A percentile compares a stretch with the other conserved stretches of the same genome.
Conservation (phyloP, 2,329 filamentous ascomycete genomes). For the Diaporthe humulicola region DNA sequence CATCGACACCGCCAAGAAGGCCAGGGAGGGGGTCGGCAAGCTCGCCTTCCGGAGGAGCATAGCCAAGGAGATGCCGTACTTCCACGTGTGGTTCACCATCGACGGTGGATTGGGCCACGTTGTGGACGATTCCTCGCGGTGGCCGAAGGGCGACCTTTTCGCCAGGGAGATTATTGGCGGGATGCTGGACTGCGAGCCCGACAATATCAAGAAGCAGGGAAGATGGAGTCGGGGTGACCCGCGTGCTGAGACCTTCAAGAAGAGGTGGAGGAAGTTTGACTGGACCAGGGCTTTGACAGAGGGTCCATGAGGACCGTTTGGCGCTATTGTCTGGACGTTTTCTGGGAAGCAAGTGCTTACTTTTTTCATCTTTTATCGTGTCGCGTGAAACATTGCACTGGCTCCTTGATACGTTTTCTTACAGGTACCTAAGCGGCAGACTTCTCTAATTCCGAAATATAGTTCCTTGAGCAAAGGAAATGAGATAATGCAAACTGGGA, state of each 20-base stretch:
- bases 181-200: slow-evolving; percentile 86
- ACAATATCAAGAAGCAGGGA: slow-evolving; percentile 91
- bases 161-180: slow-evolving; percentile 92
- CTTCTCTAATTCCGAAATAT: too few species aligned
- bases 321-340: not conserved
- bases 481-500: not conserved
- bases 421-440: not conserved
- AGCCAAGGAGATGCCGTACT: slow-evolving; percentile 98
- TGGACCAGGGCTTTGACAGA: slow-evolving; percentile 76
- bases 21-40: slow-evolving; percentile 79
- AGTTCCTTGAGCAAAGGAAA: not conserved
- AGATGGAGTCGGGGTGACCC: slow-evolving; percentile 80
- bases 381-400: not conserved
- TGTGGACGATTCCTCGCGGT: slow-evolving; percentile 86
- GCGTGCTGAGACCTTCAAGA: slow-evolving; percentile 83
- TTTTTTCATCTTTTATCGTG: not conserved
- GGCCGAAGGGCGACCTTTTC: slow-evolving; percentile 94
- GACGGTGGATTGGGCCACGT: slow-evolving; percentile 94
- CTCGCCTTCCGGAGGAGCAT: slow-evolving; percentile 85
- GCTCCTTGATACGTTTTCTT: not conserved
- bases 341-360: not conserved
- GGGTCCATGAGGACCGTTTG: slow-evolving; percentile 33
- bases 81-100: slow-evolving; percentile 94
- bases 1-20: slow-evolving; percentile 83
- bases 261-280: slow-evolving; percentile 92